These are phyloP conservation scores for Geum urbanum DNA, from an alignment of 306 rosid species.

Conservation along the genomic window DNA sequence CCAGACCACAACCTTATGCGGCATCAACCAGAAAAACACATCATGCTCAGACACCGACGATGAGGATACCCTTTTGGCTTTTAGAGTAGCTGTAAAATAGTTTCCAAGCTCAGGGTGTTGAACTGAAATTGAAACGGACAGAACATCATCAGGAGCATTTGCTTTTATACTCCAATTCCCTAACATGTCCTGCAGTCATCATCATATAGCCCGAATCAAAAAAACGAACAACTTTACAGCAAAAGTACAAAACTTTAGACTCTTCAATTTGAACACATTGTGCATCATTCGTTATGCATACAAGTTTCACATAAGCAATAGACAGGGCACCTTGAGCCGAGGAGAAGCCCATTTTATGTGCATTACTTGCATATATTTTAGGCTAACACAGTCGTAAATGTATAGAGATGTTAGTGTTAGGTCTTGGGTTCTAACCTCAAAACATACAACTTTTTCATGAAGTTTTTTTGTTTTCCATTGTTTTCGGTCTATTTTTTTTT, in stretches of 20 bases:
- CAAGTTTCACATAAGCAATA: not conserved
- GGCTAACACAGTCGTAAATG: no score
- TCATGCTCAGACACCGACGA: slow-evolving; percentile 51
- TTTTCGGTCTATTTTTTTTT: no score
- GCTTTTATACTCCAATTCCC: slow-evolving; percentile 87
- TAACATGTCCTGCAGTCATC: slow-evolving; percentile 63
- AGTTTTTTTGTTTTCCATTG: no score
- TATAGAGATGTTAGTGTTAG: no score
- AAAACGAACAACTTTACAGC: not conserved
- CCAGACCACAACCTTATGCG: slow-evolving; percentile 93
- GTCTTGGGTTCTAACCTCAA: no score
- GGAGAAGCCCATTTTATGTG: no score
- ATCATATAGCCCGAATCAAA: slow-evolving; percentile 11
- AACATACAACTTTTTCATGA: no score
- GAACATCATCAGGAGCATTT: slow-evolving; percentile 65
- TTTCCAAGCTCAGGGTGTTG: slow-evolving; percentile 78
- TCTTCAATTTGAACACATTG: not conserved
- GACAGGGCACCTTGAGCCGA: no score
- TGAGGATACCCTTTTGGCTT: slow-evolving; percentile 48
- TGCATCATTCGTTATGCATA: not conserved
- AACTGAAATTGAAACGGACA: slow-evolving; percentile 69
- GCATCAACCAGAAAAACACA: slow-evolving; percentile 86
- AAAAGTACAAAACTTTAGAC: not conserved
- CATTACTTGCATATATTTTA: no score
- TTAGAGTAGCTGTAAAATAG: slow-evolving; percentile 79